A percentile compares a stretch with the other conserved stretches of the same genome.
phyloP scores from a whole-genome alignment of 2,329 filamentous ascomycete species.

The Mariannaea elegans region DNA sequence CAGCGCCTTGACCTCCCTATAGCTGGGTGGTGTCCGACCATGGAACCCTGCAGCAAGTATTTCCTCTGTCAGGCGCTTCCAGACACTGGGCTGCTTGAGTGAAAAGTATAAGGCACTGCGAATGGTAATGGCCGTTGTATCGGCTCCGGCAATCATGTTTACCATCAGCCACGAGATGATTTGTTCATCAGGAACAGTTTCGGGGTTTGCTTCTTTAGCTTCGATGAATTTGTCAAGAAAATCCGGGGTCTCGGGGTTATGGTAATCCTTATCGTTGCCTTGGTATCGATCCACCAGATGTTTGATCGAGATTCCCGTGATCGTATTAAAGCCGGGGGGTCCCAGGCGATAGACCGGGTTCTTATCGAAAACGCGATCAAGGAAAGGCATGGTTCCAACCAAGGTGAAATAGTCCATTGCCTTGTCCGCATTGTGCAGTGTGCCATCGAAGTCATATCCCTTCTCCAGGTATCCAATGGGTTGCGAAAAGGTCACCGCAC shows the following conservation, averaged over 20 bases:
- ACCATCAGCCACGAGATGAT: conserved; percentile 48
- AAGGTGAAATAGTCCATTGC: conserved; percentile 46
- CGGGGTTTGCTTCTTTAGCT: conserved; percentile 44
- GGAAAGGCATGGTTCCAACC: conserved; percentile 42
- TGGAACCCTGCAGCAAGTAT: conserved; percentile 20
- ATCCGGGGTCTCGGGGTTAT: conserved; percentile 42
- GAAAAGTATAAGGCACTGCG: not conserved
- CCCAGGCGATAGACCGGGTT: conserved; percentile 48
- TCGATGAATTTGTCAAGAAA: conserved; percentile 54
- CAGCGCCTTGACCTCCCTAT: conserved; percentile 27
- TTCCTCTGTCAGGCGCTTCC: conserved; percentile 28
- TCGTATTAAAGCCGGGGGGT: conserved; percentile 43
- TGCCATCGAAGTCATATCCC: conserved; percentile 48
- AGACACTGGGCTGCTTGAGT: conserved; percentile 32
- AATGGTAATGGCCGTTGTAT: not conserved
- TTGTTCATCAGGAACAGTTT: conserved; percentile 46
- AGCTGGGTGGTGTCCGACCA: conserved; percentile 15
- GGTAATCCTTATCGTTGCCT: conserved; percentile 39
- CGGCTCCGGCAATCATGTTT: conserved; percentile 28
- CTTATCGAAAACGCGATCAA: conserved; percentile 50
- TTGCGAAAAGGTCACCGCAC: conserved; percentile 51
- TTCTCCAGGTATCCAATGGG: conserved; percentile 53
- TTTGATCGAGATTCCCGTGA: conserved; percentile 40
- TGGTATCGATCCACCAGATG: conserved; percentile 41
- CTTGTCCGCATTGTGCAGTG: conserved; percentile 43